Evolutionary conservation across 495 filamentous ascomycete species (phyloP).

Genomic region (Tuber borchii): DNA sequence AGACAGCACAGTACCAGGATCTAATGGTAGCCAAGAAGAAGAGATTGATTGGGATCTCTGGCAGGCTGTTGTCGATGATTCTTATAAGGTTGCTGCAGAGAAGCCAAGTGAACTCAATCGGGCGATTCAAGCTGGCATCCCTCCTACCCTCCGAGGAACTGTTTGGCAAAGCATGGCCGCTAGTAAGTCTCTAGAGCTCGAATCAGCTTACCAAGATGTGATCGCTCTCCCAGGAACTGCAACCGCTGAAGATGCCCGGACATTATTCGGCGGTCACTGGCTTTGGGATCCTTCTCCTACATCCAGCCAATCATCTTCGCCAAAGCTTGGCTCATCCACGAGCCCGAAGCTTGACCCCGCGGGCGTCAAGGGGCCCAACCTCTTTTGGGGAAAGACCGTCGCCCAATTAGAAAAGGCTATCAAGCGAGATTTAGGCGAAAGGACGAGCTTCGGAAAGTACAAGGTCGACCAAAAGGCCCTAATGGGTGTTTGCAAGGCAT

Average conservation of each 20-base stretch:
- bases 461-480: slow-evolving; percentile 81
- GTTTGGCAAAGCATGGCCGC: slow-evolving; percentile 97
- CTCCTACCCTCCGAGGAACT: slow-evolving; percentile 86
- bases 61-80: slow-evolving; percentile 92
- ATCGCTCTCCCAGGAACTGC: slow-evolving; percentile 67
- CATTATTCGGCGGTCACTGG: slow-evolving; percentile 71
- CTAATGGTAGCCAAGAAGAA: slow-evolving; percentile 27
- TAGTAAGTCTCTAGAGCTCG: slow-evolving; percentile 83
- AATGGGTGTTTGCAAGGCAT: slow-evolving; percentile 94
- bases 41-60: slow-evolving; percentile 93
- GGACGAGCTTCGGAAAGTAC: slow-evolving; percentile 87
- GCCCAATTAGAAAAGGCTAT: slow-evolving; percentile 84
- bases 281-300: slow-evolving; percentile 72
- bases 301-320: slow-evolving; percentile 52
- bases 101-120: slow-evolving; percentile 81
- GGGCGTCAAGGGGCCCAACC: slow-evolving; percentile 65
- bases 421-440: slow-evolving; percentile 76
- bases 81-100: slow-evolving; percentile 73
- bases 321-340: slow-evolving; percentile 60
- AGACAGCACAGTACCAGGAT: background rate
- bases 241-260: slow-evolving; percentile 60
- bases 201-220: slow-evolving; percentile 78
- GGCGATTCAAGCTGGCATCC: slow-evolving; percentile 89
- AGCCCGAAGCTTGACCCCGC: slow-evolving; percentile 58
- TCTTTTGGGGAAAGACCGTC: slow-evolving; percentile 62